These are phyloP conservation scores for Didymella pinodella DNA, from an alignment of 2,329 filamentous ascomycete species.

Conservation along the genomic window DNA sequence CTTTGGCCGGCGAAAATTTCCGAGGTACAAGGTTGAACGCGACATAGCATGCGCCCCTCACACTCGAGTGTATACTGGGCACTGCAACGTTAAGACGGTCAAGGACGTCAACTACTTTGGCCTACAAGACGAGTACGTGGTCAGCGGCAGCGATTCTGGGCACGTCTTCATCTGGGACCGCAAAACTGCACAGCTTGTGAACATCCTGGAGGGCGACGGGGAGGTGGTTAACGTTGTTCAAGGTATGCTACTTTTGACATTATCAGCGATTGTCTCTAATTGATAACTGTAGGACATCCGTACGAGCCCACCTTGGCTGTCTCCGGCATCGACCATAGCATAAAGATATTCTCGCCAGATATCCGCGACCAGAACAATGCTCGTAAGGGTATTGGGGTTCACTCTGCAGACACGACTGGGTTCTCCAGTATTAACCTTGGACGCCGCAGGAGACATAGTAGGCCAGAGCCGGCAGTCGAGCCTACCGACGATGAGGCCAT, in stretches of 20 bases:
- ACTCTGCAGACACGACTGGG: slow-evolving; percentile 54
- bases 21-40: slow-evolving; percentile 61
- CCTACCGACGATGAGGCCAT: slow-evolving; percentile 16
- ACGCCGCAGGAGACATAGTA: slow-evolving; percentile 26
- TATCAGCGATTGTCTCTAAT: not conserved
- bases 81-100: slow-evolving; percentile 72
- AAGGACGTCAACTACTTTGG: slow-evolving; percentile 76
- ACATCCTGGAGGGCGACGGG: slow-evolving; percentile 71
- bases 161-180: slow-evolving; percentile 75
- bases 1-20: slow-evolving; percentile 55
- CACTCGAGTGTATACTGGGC: slow-evolving; percentile 66
- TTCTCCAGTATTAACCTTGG: slow-evolving; percentile 53
- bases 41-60: slow-evolving; percentile 65
- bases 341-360: slow-evolving; percentile 73
- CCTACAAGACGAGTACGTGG: slow-evolving; percentile 71
- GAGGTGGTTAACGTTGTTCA: slow-evolving; percentile 76
- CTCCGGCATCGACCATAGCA: slow-evolving; percentile 71
- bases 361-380: slow-evolving; percentile 64
- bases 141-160: slow-evolving; percentile 71
- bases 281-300: slow-evolving; percentile 61
- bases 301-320: slow-evolving; percentile 72
- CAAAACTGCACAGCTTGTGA: slow-evolving; percentile 67
- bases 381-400: slow-evolving; percentile 65
- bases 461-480: slow-evolving; percentile 16
- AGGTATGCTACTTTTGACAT: slow-evolving; percentile 51